phyloP scores from a whole-genome alignment of 2,329 filamentous ascomycete species.

The Arthrobotrys sinensis region DNA sequence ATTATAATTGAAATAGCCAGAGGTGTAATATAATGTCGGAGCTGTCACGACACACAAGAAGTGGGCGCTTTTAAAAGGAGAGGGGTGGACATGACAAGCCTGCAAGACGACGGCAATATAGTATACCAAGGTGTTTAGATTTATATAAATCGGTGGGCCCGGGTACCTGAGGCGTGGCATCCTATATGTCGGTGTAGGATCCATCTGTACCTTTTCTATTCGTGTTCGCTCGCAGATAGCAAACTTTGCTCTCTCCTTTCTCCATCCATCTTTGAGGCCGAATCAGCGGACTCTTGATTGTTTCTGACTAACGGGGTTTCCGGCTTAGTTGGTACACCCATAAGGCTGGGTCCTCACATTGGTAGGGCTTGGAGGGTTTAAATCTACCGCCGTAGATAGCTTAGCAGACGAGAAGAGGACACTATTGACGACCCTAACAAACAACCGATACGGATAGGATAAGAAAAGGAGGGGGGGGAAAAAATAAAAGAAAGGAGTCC shows the following conservation, averaged over 20 bases:
- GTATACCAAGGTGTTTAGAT: constrained; percentile 9
- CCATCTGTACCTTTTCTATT: constrained; percentile 13
- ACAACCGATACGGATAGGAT: constrained; percentile 14
- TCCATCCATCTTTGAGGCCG: constrained; percentile 30
- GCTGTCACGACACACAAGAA: constrained; percentile 28
- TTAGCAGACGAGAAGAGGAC: constrained; percentile 36
- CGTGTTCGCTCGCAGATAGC: constrained; percentile 16
- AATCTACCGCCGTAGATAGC: constrained; percentile 44
- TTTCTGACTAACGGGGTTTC: constrained; percentile 11
- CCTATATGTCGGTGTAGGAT: constrained; percentile 19
- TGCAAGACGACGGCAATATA: constrained; percentile 25
- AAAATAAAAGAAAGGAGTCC: constrained; percentile 33
- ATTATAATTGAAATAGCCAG: constrained; percentile 21
- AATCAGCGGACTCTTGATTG: constrained; percentile 33
- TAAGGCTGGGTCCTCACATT: constrained; percentile 37
- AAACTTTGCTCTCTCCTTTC: constrained; percentile 27
- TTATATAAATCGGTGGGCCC: constrained; percentile 30
- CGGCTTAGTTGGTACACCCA: constrained; percentile 30
- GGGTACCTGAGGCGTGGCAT: constrained; percentile 22
- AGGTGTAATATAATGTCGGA: constrained; percentile 31
- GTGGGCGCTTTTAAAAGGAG: constrained; percentile 25
- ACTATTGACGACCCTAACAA: constrained; percentile 30
- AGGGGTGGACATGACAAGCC: constrained; percentile 15
- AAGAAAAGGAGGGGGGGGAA: constrained; percentile 9
- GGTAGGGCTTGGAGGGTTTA: constrained; percentile 11